Evolutionary conservation across 768 basidiomycete genomes (phyloP).

Genomic region (Trametes punicea): DNA sequence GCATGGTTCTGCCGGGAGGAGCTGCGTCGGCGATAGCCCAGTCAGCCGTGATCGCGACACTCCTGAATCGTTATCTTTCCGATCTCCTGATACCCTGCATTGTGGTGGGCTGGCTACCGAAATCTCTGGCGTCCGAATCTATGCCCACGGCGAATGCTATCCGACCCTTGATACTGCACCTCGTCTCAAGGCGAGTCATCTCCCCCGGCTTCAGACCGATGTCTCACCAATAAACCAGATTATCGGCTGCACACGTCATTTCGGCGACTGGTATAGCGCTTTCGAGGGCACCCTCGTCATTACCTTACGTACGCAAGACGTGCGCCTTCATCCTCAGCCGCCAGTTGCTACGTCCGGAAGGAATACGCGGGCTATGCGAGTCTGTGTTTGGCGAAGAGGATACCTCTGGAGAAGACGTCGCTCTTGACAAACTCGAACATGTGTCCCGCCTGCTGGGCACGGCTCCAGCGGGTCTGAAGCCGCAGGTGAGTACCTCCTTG

Average conservation of each 20-base stretch:
- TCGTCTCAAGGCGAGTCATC: slow-evolving; percentile 59
- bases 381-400: slow-evolving; percentile 69
- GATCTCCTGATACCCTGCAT: slow-evolving; percentile 62
- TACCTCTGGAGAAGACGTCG: slow-evolving; percentile 43
- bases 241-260: slow-evolving; percentile 65
- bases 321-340: slow-evolving; percentile 64
- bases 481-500: slow-evolving; percentile 44
- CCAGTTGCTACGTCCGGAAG: slow-evolving; percentile 68
- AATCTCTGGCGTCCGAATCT: slow-evolving; percentile 38
- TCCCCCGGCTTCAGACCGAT: not conserved
- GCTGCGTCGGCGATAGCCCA: slow-evolving; percentile 45
- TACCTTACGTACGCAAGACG: slow-evolving; percentile 52
- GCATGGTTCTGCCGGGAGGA: slow-evolving; percentile 53
- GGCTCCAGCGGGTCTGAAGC: slow-evolving; percentile 53
- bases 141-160: slow-evolving; percentile 43
- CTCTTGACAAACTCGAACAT: slow-evolving; percentile 70
- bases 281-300: slow-evolving; percentile 38
- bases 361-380: slow-evolving; percentile 63
- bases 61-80: slow-evolving; percentile 53
- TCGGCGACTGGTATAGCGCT: slow-evolving; percentile 60
- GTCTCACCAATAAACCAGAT: slow-evolving; percentile 35
- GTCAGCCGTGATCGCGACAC: slow-evolving; percentile 56
- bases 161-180: slow-evolving; percentile 49
- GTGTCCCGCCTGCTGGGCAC: slow-evolving; percentile 59
- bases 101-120: slow-evolving; percentile 72